phyloP scores from a whole-genome alignment of 305 asterid species.

The Fraxinus latifolia region DNA sequence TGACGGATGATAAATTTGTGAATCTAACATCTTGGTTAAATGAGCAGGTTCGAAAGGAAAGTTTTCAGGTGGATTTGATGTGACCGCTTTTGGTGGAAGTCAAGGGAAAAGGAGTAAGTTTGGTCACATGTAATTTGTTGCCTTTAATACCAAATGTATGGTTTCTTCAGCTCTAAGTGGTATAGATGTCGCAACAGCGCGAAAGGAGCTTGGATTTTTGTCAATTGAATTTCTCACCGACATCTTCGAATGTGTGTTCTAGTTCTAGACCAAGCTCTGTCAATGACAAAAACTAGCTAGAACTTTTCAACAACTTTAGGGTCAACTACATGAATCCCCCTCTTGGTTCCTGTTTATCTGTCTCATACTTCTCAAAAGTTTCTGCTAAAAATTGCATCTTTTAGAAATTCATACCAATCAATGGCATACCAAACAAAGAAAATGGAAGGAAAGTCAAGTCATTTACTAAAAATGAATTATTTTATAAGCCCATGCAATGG shows the following conservation, averaged over 20 bases:
- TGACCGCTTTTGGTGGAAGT: conserved; percentile 40
- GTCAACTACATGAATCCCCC: background rate
- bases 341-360: background rate
- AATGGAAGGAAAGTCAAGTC: background rate
- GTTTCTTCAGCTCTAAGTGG: conserved; percentile 18
- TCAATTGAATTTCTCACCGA: conserved; percentile 44
- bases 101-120: conserved; percentile 38
- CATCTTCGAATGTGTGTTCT: conserved; percentile 42
- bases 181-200: conserved; percentile 32
- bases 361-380: background rate
- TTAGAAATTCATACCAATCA: background rate
- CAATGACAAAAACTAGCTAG: background rate
- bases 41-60: conserved; percentile 40
- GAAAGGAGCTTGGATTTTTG: conserved; percentile 42
- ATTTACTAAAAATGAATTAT: background rate
- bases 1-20: conserved; percentile 6
- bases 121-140: conserved; percentile 16
- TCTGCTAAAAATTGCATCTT: background rate
- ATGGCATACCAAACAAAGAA: background rate
- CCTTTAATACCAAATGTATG: background rate
- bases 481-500: background rate
- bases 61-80: conserved; percentile 54
- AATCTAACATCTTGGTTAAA: background rate
- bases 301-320: background rate
- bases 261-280: conserved; percentile 8